Conservation (phyloP, 2,329 filamentous ascomycete species). For the Akanthomyces uredinophilus region DNA sequence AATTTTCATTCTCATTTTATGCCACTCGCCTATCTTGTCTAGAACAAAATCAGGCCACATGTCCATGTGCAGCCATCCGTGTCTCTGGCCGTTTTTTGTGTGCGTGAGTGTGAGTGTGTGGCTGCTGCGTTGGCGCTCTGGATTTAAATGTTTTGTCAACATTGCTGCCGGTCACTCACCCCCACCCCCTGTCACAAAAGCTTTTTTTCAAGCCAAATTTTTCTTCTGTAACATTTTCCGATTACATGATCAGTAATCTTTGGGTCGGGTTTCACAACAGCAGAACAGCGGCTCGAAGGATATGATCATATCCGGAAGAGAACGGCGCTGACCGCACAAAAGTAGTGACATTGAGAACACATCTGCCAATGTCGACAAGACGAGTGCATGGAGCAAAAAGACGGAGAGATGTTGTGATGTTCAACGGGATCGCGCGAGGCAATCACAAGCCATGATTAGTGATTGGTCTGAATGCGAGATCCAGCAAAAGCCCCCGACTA, state of each 20-base stretch:
- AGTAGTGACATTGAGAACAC: neutral
- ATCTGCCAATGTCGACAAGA: neutral
- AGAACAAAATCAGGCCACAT: neutral
- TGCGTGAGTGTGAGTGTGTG: no score
- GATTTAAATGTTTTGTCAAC: conserved; percentile 10
- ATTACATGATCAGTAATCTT: conserved; percentile 6
- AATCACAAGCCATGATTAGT: neutral
- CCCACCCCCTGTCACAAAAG: neutral
- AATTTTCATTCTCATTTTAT: neutral
- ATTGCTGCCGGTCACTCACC: neutral
- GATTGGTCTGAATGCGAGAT: neutral
- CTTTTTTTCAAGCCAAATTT: neutral
- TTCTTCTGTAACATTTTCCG: neutral
- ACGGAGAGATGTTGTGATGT: no score
- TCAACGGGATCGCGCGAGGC: neutral
- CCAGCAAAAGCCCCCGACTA: neutral
- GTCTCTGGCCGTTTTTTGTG: neutral
- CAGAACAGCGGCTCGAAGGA: neutral
- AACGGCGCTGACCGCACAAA: neutral
- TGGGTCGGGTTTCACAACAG: neutral
- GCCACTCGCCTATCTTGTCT: neutral
- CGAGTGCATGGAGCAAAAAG: no score
- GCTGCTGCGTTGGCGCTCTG: neutral
- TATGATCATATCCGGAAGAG: neutral
- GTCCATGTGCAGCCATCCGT: neutral